These are phyloP conservation scores for Neoboletus magnificus DNA, from an alignment of 768 basidiomycete species.

Conservation along the genomic window DNA sequence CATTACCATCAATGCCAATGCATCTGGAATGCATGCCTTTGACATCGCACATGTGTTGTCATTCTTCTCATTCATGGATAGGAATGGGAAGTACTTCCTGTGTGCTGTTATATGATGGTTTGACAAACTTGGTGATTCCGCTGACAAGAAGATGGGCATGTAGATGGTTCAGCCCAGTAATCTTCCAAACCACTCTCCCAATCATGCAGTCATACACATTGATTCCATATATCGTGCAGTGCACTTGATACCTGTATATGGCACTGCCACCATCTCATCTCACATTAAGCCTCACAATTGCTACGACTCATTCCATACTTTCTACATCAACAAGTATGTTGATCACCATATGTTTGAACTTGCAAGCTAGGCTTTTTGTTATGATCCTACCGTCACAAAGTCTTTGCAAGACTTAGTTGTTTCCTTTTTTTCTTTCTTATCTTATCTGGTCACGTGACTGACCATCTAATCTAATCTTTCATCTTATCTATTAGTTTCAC, in stretches of 20 bases:
- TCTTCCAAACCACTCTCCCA: background rate
- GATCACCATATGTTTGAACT: background rate
- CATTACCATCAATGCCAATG: background rate
- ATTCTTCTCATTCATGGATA: background rate
- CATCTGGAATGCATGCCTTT: background rate
- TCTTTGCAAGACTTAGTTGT: no score
- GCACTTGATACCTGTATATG: no score
- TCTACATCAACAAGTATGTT: no score
- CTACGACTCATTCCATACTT: background rate
- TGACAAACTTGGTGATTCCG: background rate
- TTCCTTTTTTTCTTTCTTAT: no score
- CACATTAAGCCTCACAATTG: background rate
- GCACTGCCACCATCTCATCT: background rate
- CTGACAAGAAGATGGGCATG: background rate
- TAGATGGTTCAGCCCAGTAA: background rate
- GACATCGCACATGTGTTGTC: background rate
- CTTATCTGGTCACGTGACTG: no score
- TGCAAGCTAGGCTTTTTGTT: background rate
- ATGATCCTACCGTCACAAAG: no score
- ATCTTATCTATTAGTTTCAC: no score
- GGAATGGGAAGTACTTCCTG: no score
- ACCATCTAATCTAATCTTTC: no score
- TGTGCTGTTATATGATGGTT: background rate
- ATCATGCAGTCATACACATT: background rate
- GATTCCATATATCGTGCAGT: background rate